These are phyloP conservation scores for Quercus dentata DNA, from an alignment of 306 rosid genomes.

Conservation along the genomic window DNA sequence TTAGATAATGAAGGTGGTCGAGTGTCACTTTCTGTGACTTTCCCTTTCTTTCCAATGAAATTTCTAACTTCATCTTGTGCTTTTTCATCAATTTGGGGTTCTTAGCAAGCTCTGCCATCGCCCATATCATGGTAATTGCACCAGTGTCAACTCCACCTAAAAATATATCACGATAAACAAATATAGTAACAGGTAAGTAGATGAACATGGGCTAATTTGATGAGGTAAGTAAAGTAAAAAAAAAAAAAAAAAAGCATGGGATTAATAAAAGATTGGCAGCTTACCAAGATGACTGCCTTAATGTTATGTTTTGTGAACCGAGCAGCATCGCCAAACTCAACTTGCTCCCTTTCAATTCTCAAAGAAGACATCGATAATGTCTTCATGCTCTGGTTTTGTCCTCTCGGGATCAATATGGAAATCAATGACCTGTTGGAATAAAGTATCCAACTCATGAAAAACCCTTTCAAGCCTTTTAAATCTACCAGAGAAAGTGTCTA, in stretches of 20 bases:
- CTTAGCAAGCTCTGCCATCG: too few species aligned
- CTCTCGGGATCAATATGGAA: conserved; percentile 10
- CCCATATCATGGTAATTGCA: too few species aligned
- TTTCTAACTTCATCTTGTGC: too few species aligned
- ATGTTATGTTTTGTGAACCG: conserved; percentile 10
- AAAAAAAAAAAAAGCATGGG: not conserved
- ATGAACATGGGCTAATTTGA: too few species aligned
- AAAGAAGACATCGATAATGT: too few species aligned
- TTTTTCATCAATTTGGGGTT: too few species aligned
- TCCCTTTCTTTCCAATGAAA: not conserved
- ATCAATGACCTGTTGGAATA: conserved; percentile 34
- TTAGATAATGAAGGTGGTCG: conserved; percentile 26
- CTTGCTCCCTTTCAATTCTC: too few species aligned
- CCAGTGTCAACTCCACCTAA: too few species aligned
- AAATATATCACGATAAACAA: conserved; percentile 3
- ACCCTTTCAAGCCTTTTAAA: conserved; percentile 22
- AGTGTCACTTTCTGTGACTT: conserved; percentile 23
- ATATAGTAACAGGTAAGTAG: not conserved
- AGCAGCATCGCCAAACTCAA: not conserved
- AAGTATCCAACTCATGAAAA: conserved; percentile 23
- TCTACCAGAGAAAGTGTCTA: conserved; percentile 21
- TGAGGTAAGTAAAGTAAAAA: not conserved
- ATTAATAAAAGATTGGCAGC: not conserved
- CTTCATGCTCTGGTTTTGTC: too few species aligned
- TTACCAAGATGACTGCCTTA: conserved; percentile 40